phyloP scores from a whole-genome alignment of 2,329 filamentous ascomycete species.

The Colletotrichum agaves region DNA sequence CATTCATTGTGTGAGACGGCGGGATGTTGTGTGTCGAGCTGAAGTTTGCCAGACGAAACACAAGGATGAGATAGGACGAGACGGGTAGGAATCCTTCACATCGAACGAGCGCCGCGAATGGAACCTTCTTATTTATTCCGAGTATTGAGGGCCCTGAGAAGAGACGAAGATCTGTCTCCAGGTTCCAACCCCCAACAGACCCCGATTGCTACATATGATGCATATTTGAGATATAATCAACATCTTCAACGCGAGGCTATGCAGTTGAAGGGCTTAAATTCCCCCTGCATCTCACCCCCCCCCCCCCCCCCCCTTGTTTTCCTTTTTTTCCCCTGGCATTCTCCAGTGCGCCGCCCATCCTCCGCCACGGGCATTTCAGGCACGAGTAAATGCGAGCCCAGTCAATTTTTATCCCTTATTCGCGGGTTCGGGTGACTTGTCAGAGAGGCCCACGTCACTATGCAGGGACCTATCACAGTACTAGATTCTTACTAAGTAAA shows the following conservation, averaged over 20 bases:
- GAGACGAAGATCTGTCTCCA: slow-evolving; percentile 14
- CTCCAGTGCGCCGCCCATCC: not conserved
- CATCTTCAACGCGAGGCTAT: too few relatives aligned
- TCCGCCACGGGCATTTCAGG: not conserved
- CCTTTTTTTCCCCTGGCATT: too few relatives aligned
- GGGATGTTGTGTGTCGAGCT: not conserved
- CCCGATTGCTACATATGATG: not conserved
- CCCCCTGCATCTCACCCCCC: too few relatives aligned
- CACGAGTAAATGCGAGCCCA: not conserved
- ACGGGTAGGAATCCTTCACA: slow-evolving; percentile 7
- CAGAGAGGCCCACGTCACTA: slow-evolving; percentile 9
- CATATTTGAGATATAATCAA: not conserved
- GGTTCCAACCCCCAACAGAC: not conserved
- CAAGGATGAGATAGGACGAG: slow-evolving; percentile 26
- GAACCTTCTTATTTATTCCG: too few relatives aligned
- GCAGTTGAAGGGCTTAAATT: too few relatives aligned
- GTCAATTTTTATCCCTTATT: too few relatives aligned
- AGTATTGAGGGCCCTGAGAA: not conserved
- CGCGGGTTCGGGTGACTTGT: not conserved
- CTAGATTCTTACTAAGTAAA: too few relatives aligned
- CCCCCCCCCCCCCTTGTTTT: too few relatives aligned
- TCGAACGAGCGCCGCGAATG: not conserved
- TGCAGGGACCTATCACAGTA: slow-evolving; percentile 19
- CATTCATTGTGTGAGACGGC: slow-evolving; percentile 17
- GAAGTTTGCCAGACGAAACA: slow-evolving; percentile 7